Conservation (phyloP, 768 basidiomycete genomes). For the Russula griseocarnosa region DNA sequence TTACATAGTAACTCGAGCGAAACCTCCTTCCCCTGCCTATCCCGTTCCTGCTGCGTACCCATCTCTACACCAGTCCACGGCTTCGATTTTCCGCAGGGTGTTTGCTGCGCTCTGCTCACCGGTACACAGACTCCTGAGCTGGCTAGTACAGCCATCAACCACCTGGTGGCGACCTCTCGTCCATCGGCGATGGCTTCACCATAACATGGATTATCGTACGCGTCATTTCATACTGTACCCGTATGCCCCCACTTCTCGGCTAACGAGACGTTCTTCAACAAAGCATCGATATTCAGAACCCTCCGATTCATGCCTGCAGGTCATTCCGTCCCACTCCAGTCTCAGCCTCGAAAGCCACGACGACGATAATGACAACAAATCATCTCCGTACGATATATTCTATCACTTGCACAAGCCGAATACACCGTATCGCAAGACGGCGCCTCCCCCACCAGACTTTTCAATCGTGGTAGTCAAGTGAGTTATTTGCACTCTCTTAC, state of each 20-base stretch:
- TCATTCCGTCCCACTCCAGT: constrained; percentile 47
- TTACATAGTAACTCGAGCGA: constrained; percentile 79
- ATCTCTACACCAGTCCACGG: constrained; percentile 21
- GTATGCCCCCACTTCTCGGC: not conserved
- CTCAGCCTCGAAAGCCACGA: constrained; percentile 29
- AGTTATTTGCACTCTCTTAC: constrained; percentile 31
- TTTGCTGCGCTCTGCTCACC: constrained; percentile 34
- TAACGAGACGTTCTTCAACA: not conserved
- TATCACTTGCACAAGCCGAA: constrained; percentile 91
- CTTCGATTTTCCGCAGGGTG: constrained; percentile 38
- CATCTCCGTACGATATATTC: constrained; percentile 75
- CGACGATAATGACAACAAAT: constrained; percentile 20
- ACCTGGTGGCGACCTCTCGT: constrained; percentile 68
- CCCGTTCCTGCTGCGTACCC: constrained; percentile 43
- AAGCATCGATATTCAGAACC: constrained; percentile 65
- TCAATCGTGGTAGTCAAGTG: constrained; percentile 83
- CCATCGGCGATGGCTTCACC: constrained; percentile 46
- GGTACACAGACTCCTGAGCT: constrained; percentile 33
- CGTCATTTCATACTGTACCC: not conserved
- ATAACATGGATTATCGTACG: constrained; percentile 53
- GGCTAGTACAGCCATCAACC: constrained; percentile 36
- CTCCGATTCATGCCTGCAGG: constrained; percentile 73
- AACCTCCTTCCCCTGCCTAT: constrained; percentile 53
- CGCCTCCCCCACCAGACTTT: constrained; percentile 80
- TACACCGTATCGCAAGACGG: constrained; percentile 74